Conservation (phyloP, 129 eudicot species). For the Escallonia herrerae region DNA sequence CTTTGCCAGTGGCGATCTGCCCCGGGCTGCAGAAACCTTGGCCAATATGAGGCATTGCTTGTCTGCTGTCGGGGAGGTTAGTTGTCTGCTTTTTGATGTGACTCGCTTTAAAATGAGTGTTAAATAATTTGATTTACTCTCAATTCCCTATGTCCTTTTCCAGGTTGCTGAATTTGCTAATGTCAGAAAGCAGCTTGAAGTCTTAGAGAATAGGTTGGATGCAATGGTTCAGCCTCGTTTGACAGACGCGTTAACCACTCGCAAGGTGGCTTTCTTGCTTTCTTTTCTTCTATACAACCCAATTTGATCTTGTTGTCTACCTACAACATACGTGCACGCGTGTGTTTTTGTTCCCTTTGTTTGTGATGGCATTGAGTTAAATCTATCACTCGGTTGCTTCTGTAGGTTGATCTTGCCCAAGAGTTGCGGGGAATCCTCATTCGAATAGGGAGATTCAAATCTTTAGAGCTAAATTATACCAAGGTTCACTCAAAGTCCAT, state of each 20-base stretch:
- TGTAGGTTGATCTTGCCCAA: constrained; percentile 78
- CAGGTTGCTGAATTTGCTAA: constrained; percentile 99
- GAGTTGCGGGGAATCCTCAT: constrained; percentile 87
- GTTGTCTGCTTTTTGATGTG: background rate
- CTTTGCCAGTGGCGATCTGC: constrained; percentile 97
- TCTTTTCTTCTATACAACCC: background rate
- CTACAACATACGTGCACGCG: too few relatives aligned
- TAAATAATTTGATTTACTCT: background rate
- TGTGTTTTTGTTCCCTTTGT: too few relatives aligned
- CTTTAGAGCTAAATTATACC: constrained; percentile 75
- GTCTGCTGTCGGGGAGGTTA: constrained; percentile 97
- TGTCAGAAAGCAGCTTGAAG: constrained; percentile 98
- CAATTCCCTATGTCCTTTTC: background rate
- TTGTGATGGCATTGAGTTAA: background rate
- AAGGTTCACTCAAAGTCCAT: constrained; percentile 80
- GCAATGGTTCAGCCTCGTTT: constrained; percentile 98
- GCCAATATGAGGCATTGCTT: constrained; percentile 99
- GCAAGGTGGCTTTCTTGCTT: constrained; percentile 43
- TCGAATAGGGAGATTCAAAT: constrained; percentile 89
- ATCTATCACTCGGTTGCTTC: background rate
- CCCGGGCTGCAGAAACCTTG: constrained; percentile 97
- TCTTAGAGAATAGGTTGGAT: constrained; percentile 93
- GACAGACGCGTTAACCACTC: constrained; percentile 79
- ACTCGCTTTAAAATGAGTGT: background rate
- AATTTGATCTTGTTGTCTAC: too few relatives aligned